These are phyloP conservation scores for Rhododendron kiyosumense DNA, from an alignment of 148 eudicot species.

Conservation along the genomic window DNA sequence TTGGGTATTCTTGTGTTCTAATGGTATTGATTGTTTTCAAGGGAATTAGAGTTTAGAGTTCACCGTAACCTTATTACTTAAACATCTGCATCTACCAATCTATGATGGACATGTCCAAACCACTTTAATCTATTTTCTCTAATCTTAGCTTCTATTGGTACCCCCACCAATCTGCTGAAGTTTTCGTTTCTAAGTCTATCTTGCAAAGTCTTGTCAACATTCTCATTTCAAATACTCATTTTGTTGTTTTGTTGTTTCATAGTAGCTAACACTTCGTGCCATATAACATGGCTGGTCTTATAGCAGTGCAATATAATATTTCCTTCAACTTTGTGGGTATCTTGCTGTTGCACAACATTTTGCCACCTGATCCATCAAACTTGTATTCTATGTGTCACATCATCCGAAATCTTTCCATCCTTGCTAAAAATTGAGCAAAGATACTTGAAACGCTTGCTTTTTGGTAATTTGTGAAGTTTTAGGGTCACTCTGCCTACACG, in stretches of 20 bases:
- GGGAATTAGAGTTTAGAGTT: background rate
- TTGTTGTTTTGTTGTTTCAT: background rate
- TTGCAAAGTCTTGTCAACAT: background rate
- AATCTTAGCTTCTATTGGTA: background rate
- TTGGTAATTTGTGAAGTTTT: background rate
- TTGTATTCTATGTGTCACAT: background rate
- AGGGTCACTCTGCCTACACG: background rate
- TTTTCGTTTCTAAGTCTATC: background rate
- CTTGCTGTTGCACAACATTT: background rate
- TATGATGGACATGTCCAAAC: background rate
- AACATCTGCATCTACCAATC: background rate
- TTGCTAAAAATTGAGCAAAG: background rate
- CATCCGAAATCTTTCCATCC: background rate
- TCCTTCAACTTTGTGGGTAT: background rate
- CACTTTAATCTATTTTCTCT: background rate
- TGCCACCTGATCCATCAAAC: background rate
- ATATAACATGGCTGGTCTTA: background rate
- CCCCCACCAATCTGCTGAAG: background rate
- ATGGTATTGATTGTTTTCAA: background rate
- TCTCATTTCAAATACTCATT: background rate
- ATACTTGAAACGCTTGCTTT: background rate
- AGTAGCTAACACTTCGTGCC: background rate
- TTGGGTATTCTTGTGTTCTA: background rate
- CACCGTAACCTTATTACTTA: background rate
- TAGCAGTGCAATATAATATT: background rate